phyloP scores from a whole-genome alignment of 495 filamentous ascomycete species.

The Venustampulla echinocandica region DNA sequence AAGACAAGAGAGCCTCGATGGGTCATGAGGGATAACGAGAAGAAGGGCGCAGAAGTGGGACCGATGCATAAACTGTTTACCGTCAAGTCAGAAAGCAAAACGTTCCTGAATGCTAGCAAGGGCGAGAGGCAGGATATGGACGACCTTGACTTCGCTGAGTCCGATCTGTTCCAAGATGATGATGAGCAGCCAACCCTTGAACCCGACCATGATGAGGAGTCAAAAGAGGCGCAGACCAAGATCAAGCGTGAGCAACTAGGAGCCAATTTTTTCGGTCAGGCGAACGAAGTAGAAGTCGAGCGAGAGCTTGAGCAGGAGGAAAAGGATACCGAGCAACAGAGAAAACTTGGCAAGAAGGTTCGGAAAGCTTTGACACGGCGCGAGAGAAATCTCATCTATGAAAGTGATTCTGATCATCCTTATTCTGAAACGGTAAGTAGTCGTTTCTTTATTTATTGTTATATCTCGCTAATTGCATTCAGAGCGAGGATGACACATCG shows the following conservation, averaged over 20 bases:
- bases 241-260: slow-evolving; percentile 81
- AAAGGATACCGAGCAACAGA: slow-evolving; percentile 56
- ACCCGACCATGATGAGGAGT: slow-evolving; percentile 72
- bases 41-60: slow-evolving; percentile 43
- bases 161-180: slow-evolving; percentile 65
- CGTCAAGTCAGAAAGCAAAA: slow-evolving; percentile 45
- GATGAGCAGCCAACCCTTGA: slow-evolving; percentile 78
- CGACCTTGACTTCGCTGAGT: slow-evolving; percentile 49
- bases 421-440: slow-evolving; percentile 49
- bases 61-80: slow-evolving; percentile 36
- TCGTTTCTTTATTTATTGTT: slow-evolving; percentile 11
- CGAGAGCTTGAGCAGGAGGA: slow-evolving; percentile 63
- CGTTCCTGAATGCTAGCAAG: slow-evolving; percentile 39
- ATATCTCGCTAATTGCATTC: slow-evolving; percentile 32
- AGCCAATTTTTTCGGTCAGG: slow-evolving; percentile 79
- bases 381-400: slow-evolving; percentile 79
- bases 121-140: slow-evolving; percentile 48
- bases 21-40: slow-evolving; percentile 60
- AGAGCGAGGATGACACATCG: slow-evolving; percentile 42
- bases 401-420: slow-evolving; percentile 71
- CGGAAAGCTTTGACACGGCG: slow-evolving; percentile 72
- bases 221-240: slow-evolving; percentile 74
- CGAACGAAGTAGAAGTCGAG: slow-evolving; percentile 80
- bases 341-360: slow-evolving; percentile 62
- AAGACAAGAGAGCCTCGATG: slow-evolving; percentile 64